Base-by-base conservation (phyloP, 495 filamentous ascomycete species). In the Penicillium desertorum region DNA sequence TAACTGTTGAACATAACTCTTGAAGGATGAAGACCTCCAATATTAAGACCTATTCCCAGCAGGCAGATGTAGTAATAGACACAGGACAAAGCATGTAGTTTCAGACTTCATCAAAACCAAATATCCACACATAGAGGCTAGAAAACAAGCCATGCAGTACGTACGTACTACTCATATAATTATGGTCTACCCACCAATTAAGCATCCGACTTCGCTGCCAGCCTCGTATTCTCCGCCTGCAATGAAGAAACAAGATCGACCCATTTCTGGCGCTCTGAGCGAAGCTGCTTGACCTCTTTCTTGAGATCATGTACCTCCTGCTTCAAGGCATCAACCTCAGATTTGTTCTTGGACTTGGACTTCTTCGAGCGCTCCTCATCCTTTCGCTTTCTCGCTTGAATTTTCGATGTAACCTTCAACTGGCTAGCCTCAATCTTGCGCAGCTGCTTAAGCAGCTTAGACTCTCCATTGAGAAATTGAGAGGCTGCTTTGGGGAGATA, bases 361-460 rank as follows among this genome's bases (percentile, higher is more conserved):
- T 84, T 86, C 59, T 85, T 82, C 16, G 80, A 83, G 52, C 84
- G 87, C 57, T 81, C 80, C 51, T 81, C 77, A 53, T 87, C 79
- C 53, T 78, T 81, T 45, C 71, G 72, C 58, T 84, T 81, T 12
- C 64, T 64, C 16, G 75, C 69, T 46, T 78, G 73, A 45, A 76
- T 69, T 63, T 80, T 81, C 19, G 64, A 60, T 4, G 71, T 72
- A 23, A 75, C 61, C 52, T 80, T 80, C 3, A 73, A 47, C 53
- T 76, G 75, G 22, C 63, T 67, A 32, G 45, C 60, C 56, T 76
- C 74, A 50, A 76, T 59, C 64, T 79, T 75, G 59, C 62, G 53
- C 20, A 75, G 54, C 46, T 71, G 68, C 48, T 76, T 75, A 51
- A 74, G 34, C 8, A 75, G 53, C 60, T 76, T 78, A 1, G 73